Conservation (phyloP, 805 yeast species). For the Myxozyma monticola region DNA sequence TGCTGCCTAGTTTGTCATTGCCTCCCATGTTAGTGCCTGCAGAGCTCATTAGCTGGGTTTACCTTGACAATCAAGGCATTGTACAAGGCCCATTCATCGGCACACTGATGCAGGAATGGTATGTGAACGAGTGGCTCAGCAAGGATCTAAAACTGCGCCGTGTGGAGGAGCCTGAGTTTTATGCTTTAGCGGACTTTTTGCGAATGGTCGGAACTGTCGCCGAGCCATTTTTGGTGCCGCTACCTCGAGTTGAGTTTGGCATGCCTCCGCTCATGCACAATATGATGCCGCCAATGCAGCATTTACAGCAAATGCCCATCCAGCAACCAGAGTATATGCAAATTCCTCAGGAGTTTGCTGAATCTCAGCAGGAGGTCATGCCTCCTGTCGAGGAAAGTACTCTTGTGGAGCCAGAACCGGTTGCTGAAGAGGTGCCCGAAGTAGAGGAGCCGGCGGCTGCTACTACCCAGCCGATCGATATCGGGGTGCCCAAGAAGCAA, state of each 20-base stretch:
- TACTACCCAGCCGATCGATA: neutral
- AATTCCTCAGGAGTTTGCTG: neutral
- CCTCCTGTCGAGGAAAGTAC: neutral
- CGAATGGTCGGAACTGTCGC: constrained; percentile 48
- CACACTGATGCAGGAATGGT: constrained; percentile 76
- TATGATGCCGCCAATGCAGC: neutral
- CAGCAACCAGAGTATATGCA: neutral
- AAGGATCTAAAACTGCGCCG: constrained; percentile 59
- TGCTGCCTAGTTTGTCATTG: constrained; percentile 20
- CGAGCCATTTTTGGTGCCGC: constrained; percentile 65
- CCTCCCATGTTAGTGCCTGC: constrained; percentile 24
- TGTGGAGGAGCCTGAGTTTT: constrained; percentile 52
- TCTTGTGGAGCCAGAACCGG: neutral
- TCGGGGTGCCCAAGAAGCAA: too few species aligned
- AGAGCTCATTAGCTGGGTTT: constrained; percentile 53
- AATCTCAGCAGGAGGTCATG: neutral
- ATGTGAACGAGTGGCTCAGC: constrained; percentile 56
- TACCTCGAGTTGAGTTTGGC: constrained; percentile 40
- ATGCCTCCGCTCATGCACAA: neutral
- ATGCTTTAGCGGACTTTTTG: constrained; percentile 56
- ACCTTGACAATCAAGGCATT: constrained; percentile 66
- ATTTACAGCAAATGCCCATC: constrained; percentile 1
- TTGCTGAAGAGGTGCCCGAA: neutral
- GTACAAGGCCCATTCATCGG: constrained; percentile 85
- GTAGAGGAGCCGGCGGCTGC: constrained; percentile 4